Evolutionary conservation across 2,329 filamentous ascomycete species (phyloP), one percentile per base, ranked within the genome.

Genomic region (Xenoacremonium recifei): DNA sequence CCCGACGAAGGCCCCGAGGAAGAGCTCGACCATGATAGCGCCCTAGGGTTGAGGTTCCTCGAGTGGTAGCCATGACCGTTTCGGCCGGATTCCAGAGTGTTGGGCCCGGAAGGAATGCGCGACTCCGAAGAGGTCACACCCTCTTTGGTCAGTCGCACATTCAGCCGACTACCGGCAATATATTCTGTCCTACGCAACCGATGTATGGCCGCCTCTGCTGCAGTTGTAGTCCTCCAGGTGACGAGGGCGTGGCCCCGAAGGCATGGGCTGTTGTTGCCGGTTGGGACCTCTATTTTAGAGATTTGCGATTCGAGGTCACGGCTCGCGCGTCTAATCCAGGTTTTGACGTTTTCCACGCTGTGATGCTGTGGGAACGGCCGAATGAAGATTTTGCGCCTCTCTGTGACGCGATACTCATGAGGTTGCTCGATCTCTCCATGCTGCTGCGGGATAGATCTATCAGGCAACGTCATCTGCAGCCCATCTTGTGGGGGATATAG

Each of bases 231-330:
- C 19, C 53, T 40, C 16, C 65, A 51, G 6, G 51, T 45, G 17
- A 62, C 42, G n/a, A 54, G 46, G 23, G 51, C 57, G 27, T 60
- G 50, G 6, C 61, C 60, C 13, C 54, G 54, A 11, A 59, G 51
- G 10, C 52, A 53, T 5, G 35, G 50, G 32, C 49, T 57, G 20
- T 46, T 39, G 25, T 37, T 42, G 15, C 48, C 52, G 15, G 47
- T 34, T 7, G 62, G 61, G 5, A 62, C 48, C 6, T 62, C 47
- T 17, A 65, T 49, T n/a, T 34, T 37, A 13, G 36, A 36, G 18
- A 63, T 54, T n/a, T 49, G 23, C 13, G 23, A 19, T 7, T 7
- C n/a, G 6, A 9, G 48, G 21, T 42, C 37, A 9, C 49, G 39
- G 3, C 55, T 54, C 30, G 61, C 48, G 29, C 49, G 44, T 5